phyloP scores from a whole-genome alignment of 2,329 filamentous ascomycete genomes.

The Aspergillus fructus region DNA sequence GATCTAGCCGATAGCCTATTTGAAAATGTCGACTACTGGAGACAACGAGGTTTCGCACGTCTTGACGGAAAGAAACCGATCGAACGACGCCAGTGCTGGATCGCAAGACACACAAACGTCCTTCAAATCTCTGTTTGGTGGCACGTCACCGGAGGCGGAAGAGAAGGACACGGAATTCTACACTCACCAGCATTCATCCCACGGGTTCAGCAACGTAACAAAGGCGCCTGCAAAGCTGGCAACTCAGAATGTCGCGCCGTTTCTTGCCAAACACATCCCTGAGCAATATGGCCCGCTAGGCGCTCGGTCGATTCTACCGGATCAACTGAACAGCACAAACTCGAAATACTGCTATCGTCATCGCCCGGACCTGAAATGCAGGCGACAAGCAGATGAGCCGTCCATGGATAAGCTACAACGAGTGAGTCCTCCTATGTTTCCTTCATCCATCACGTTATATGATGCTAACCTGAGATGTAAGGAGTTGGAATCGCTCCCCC shows the following conservation, averaged over 20 bases:
- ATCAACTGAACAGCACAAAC: slow-evolving; percentile 56
- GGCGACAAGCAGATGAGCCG: slow-evolving; percentile 86
- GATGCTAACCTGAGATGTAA: slow-evolving; percentile 34
- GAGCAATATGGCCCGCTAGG: slow-evolving; percentile 80
- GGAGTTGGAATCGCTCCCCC: slow-evolving; percentile 79
- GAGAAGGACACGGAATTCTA: slow-evolving; percentile 23
- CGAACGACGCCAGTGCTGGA: background rate
- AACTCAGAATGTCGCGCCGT: slow-evolving; percentile 78
- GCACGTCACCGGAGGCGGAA: slow-evolving; percentile 15
- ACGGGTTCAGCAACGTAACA: slow-evolving; percentile 36
- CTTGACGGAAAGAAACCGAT: slow-evolving; percentile 6
- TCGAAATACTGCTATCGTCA: slow-evolving; percentile 97
- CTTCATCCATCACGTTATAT: background rate
- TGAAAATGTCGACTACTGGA: background rate
- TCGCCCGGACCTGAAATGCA: slow-evolving; percentile 88
- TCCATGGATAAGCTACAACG: slow-evolving; percentile 95
- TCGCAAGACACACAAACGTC: slow-evolving; percentile 9
- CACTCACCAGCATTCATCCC: slow-evolving; percentile 22
- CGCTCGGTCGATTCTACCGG: slow-evolving; percentile 22
- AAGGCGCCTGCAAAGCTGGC: slow-evolving; percentile 61
- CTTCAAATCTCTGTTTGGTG: slow-evolving; percentile 24
- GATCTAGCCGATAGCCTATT: background rate
- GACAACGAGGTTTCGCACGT: background rate
- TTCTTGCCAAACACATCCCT: slow-evolving; percentile 87
- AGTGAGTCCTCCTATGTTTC: slow-evolving; percentile 50